These are phyloP conservation scores for Pleurotus eryngii DNA, from an alignment of 768 basidiomycete species.

Conservation along the genomic window DNA sequence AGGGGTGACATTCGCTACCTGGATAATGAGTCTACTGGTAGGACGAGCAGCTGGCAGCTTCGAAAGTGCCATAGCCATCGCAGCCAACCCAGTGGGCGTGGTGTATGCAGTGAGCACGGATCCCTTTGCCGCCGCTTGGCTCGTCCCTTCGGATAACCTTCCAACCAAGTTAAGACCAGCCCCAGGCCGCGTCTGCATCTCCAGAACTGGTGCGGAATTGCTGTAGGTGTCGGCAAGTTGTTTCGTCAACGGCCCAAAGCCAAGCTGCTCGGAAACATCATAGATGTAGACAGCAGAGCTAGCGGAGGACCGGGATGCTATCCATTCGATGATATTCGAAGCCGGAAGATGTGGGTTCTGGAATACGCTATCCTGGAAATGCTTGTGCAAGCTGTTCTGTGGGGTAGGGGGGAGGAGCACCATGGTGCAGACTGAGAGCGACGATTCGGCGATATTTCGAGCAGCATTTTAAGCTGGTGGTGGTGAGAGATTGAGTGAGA, in stretches of 20 bases:
- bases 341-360: conserved; percentile 47
- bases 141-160: conserved; percentile 75
- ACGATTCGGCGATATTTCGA: conserved; percentile 12
- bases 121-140: conserved; percentile 56
- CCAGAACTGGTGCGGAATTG: conserved; percentile 52
- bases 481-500: conserved; percentile 20
- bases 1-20: conserved; percentile 75
- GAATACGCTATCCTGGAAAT: conserved; percentile 27
- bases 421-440: not conserved
- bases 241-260: conserved; percentile 73
- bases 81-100: conserved; percentile 76
- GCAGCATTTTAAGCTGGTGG: conserved; percentile 11
- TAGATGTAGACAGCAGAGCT: conserved; percentile 77
- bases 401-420: conserved; percentile 10
- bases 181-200: conserved; percentile 80
- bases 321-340: conserved; percentile 64
- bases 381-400: not conserved
- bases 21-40: conserved; percentile 71
- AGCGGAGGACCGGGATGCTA: conserved; percentile 51
- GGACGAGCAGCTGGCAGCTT: conserved; percentile 62
- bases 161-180: conserved; percentile 81
- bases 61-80: conserved; percentile 79
- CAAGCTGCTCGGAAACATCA: conserved; percentile 81
- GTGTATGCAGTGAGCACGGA: conserved; percentile 76
- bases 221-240: conserved; percentile 48